Base-by-base conservation (phyloP, 768 basidiomycete species). In the Boletus vermiculosoides region DNA sequence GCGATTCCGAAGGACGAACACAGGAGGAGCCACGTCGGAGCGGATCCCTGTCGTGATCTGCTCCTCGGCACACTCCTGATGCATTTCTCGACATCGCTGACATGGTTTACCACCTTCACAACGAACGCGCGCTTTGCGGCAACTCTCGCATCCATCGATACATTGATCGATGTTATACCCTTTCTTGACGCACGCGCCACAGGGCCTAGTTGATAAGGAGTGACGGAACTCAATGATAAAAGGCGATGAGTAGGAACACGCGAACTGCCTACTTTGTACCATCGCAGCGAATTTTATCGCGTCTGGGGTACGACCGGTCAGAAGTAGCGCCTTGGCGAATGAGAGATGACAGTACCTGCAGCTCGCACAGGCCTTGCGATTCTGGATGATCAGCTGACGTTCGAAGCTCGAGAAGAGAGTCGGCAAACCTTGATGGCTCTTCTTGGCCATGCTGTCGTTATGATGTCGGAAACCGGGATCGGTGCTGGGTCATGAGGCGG, bases 221-320 rank as follows among this genome's bases (percentile, higher is more conserved):
- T n/a, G 10, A 2, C 15, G 18, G 23, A 30, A 46, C 13, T 64
- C 50, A 52, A 53, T 34, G 34, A 56, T 41, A 36, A 28, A 28
- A 47, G 52, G 15, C 2, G 50, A 46, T 23, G 30, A 23, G 36
- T 11, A 22, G 40, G 44, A 45, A 55, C 15, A 31, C 45, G 34
- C 52, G 34, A 47, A 52, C 22, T 31, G 50, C 76, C 45, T 64
- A 83, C 79, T 78, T 79, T 59, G 72, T 69, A 25, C 81, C 79
- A 66, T 85, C 81, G 69, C 84, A 86, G 56, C 83, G 79, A 56
- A 82, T 78, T 69, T 86, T 85, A 65, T 85, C 84, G 58, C 80
- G 81, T 63, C 84, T 85, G 65, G 56, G 31, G 9, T 30, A 18
- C 13, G 34, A 30, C 23, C 15, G 28, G 49, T 67, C 9, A 62